Evolutionary conservation across 1,284 basidiomycete species (phyloP).

Genomic region (Melampsora americana): DNA sequence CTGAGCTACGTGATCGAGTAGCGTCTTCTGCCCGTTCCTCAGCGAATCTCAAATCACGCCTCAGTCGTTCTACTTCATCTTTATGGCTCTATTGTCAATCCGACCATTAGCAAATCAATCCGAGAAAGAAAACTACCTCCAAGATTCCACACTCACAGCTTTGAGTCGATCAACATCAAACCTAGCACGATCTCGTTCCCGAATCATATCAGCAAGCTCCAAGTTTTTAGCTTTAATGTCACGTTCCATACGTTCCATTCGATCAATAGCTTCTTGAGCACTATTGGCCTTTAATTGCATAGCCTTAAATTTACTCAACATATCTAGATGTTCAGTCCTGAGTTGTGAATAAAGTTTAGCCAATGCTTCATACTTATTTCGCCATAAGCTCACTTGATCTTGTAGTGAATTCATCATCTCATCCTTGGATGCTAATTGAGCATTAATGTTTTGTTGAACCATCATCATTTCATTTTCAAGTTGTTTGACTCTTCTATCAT

Average conservation of each 20-base stretch:
- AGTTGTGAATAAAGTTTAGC: conserved; percentile 98
- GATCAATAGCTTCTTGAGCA: conserved; percentile 97
- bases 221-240: conserved; percentile 98
- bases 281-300: conserved; percentile 97
- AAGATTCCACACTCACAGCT: conserved; percentile 57
- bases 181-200: conserved; percentile 90
- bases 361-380: conserved; percentile 97
- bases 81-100: conserved; percentile 66
- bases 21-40: conserved; percentile 96
- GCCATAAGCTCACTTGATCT: conserved; percentile 94
- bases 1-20: conserved; percentile 82
- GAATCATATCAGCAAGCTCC: conserved; percentile 97
- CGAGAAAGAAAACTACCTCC: background rate
- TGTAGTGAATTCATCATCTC: conserved; percentile 93
- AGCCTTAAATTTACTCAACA: conserved; percentile 94
- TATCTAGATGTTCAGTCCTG: conserved; percentile 92
- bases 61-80: conserved; percentile 88
- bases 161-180: conserved; percentile 97
- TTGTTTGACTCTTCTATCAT: conserved; percentile 93
- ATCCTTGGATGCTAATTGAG: conserved; percentile 88
- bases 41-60: conserved; percentile 91
- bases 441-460: conserved; percentile 73
- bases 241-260: conserved; percentile 98
- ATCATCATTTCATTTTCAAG: conserved; percentile 84
- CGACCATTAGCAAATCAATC: conserved; percentile 6